Base-by-base conservation (phyloP, 257 asterid species). In the Solanum lycopersicoides region DNA sequence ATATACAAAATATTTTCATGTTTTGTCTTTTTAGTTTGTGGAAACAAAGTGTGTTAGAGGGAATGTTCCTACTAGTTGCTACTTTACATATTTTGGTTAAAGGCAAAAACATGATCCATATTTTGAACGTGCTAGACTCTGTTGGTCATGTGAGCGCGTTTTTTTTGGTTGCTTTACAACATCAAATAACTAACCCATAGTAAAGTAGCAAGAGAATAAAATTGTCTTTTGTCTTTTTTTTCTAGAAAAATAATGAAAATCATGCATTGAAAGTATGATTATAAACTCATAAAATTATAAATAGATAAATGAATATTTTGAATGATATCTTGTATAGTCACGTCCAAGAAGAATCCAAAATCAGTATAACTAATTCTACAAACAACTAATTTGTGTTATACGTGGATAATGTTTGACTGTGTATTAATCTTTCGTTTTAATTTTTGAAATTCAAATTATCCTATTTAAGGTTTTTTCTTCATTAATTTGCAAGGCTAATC, bases 81-180 rank as follows among this genome's bases (percentile, higher is more conserved):
- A 41, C 28, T 39, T 74, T 11, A 74, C 50, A 30, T 25, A 18
- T 34, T 72, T 34, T 72, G 28, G 3, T 41, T 47, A 35, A 16
- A 3, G 28, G 28, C 23, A 63, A 53, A 65, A 41, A 41, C 73
- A 32, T 63, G 25, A 39, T 88, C 47, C 90, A 71, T 72, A 82
- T 89, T 82, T 53, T 89, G 87, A 89, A 89, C 90, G 90, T 89
- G 90, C 87, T 28, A 12, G 13, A 86, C 28, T 13, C 45, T 9
- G 5, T 11, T 47, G 30, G 14, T 68, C 41, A 79, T 69, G 79
- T 86, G 88, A 88, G 79, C 13, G 21, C 69, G 14, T 69, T 69
- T 69, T 68, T 66, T 34, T 16, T 1, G 41, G 6, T 69, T 16
- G 79, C 39, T 68, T 28, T 68, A 68, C 75, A 28, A 68, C 75